Percentiles rank a stretch among this genome's conserved stretches.
These are phyloP conservation scores for Hanseniaspora nectarophila DNA, from an alignment of 805 yeast species.

Conservation along the genomic window DNA sequence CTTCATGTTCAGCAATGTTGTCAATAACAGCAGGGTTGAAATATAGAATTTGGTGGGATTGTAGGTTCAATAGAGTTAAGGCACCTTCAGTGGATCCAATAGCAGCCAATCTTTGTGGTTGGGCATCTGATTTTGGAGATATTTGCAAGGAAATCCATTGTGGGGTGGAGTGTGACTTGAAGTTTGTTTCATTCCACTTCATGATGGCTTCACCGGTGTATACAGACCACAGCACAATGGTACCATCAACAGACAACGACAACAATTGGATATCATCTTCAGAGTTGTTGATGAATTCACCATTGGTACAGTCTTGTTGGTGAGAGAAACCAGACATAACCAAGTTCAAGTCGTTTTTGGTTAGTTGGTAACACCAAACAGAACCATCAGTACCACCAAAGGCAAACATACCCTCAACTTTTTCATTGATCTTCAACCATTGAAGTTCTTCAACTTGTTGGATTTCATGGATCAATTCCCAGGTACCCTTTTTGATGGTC, in stretches of 20 bases:
- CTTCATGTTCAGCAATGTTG: constrained; percentile 42
- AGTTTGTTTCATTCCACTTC: constrained; percentile 51
- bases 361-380: constrained; percentile 81
- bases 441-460: constrained; percentile 85
- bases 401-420: constrained; percentile 61
- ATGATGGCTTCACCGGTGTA: constrained; percentile 60
- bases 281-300: constrained; percentile 52
- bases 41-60: constrained; percentile 59
- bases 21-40: constrained; percentile 49
- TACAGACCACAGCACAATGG: constrained; percentile 81
- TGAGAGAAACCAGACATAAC: constrained; percentile 73
- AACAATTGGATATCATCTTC: constrained; percentile 52
- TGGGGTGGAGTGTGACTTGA: constrained; percentile 54
- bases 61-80: constrained; percentile 63
- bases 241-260: constrained; percentile 74
- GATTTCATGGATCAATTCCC: constrained; percentile 58
- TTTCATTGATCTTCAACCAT: constrained; percentile 75
- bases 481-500: constrained; percentile 67
- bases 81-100: constrained; percentile 79
- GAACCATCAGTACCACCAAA: constrained; percentile 89
- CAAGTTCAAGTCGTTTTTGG: constrained; percentile 49
- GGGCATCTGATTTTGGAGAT: constrained; percentile 32
- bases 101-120: constrained; percentile 38
- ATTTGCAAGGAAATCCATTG: constrained; percentile 77
- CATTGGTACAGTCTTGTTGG: constrained; percentile 67